phyloP scores from a whole-genome alignment of 116 monocot genomes.

The Posidonia oceanica region DNA sequence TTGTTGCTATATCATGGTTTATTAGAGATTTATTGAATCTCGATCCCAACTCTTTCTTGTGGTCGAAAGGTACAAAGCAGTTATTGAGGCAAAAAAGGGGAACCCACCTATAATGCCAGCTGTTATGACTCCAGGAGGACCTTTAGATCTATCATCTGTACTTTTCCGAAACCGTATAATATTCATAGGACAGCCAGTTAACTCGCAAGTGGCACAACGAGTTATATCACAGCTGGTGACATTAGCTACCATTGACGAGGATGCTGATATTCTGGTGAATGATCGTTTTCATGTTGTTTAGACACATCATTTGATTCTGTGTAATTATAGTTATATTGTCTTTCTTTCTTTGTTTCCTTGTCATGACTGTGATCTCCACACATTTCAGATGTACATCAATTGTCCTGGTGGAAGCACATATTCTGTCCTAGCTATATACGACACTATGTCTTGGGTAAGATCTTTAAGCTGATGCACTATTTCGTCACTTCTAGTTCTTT shows the following conservation, averaged over 20 bases:
- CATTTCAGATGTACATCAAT: slow-evolving; percentile 75
- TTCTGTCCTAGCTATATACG: slow-evolving; percentile 88
- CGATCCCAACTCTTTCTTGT: not conserved
- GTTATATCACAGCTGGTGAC: slow-evolving; percentile 92
- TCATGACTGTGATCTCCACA: slow-evolving; percentile 6
- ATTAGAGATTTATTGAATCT: too few species aligned
- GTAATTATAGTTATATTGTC: too few species aligned
- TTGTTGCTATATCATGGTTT: too few species aligned
- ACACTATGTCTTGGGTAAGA: slow-evolving; percentile 96
- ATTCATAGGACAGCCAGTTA: slow-evolving; percentile 80
- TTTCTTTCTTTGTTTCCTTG: not conserved
- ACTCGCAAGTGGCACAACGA: slow-evolving; percentile 76
- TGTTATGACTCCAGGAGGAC: slow-evolving; percentile 73
- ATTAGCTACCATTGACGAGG: slow-evolving; percentile 75
- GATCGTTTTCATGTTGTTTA: not conserved
- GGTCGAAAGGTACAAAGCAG: slow-evolving; percentile 7
- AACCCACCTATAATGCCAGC: slow-evolving; percentile 88
- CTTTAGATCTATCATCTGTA: slow-evolving; percentile 69
- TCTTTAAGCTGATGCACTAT: not conserved
- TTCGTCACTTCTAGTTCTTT: not conserved
- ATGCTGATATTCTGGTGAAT: slow-evolving; percentile 80
- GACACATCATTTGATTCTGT: too few species aligned
- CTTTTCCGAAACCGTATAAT: slow-evolving; percentile 90
- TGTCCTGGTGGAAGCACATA: slow-evolving; percentile 96
- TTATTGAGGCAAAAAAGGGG: slow-evolving; percentile 46